Base-by-base conservation (phyloP, 345 rosid genomes). In the Lepidium didymum region DNA sequence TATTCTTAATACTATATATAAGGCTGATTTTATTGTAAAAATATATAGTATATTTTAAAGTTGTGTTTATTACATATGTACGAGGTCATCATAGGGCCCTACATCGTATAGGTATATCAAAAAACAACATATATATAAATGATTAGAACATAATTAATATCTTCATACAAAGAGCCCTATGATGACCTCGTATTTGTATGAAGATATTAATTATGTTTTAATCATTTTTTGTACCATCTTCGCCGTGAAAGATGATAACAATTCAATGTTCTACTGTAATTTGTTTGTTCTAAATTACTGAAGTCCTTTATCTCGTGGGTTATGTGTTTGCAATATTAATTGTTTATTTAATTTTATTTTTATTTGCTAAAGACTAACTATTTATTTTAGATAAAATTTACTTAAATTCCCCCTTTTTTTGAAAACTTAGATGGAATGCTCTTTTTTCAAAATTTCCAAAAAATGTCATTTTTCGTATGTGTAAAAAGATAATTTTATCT, bases 41-140 rank as follows among this genome's bases (percentile, higher is more conserved):
- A 12, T 1, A 15, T 21, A 36, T 23, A 23, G n/a, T 4, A 71
- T 42, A 29, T 29, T 5, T 69, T 18, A 16, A 12, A 57, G 11
- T 29, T n/a, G 3, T 18, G 31, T 38, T 56, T 46, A 38, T 64
- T 46, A 56, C 70, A 55, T 56, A 72, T 64, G 58, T 46, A 56
- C 37, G 36, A 56, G 37, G 58, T 70, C 74, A 72, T 64, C 76
- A 46, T 46, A 47, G 47, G 58, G 29, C 59, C 64, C 41, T 40
- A 27, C 53, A 37, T 15, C n/a, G 52, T 60, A 40, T 35, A 53
- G 4, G 45, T 54, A 25, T 36, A 16, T 44, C 7, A n/a, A 2
- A 10, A n/a, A 16, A 53, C 7, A 11, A 7, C 1, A n/a, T 27
- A 43, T 15, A 18, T 3, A 41, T 4, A 35, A 62, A 25, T 51